Evolutionary conservation across 345 rosid genomes (phyloP).

Genomic region (Mangifera indica): DNA sequence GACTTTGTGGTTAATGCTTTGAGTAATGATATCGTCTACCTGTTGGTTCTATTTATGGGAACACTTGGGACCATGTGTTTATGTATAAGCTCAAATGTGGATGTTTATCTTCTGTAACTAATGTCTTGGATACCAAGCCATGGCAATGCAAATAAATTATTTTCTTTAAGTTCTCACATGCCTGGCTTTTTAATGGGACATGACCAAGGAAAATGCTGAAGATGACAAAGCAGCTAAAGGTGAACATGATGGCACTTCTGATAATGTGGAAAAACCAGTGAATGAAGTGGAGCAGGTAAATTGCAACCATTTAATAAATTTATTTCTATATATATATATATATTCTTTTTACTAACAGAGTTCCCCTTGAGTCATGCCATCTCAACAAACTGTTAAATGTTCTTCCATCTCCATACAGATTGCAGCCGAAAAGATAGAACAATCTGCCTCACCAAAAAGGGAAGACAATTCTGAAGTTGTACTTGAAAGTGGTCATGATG

Average conservation of each 20-base stretch:
- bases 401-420: slow-evolving; percentile 36
- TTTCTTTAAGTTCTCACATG: slow-evolving; percentile 17
- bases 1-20: background rate
- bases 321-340: too few relatives aligned
- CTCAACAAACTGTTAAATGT: slow-evolving; percentile 6
- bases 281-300: slow-evolving; percentile 40
- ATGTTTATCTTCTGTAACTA: background rate
- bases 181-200: slow-evolving; percentile 24
- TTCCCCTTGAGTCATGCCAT: background rate
- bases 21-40: too few relatives aligned
- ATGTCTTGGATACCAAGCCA: background rate
- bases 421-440: slow-evolving; percentile 31
- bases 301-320: background rate
- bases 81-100: background rate
- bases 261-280: slow-evolving; percentile 30
- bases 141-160: slow-evolving; percentile 9
- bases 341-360: slow-evolving; percentile 2
- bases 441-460: slow-evolving; percentile 32
- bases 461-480: slow-evolving; percentile 36
- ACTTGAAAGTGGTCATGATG: slow-evolving; percentile 39
- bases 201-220: slow-evolving; percentile 23
- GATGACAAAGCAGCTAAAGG: slow-evolving; percentile 36
- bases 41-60: background rate
- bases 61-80: background rate
- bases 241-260: slow-evolving; percentile 30